Evolutionary conservation across 176 grass and related monocot genomes (phyloP).

Genomic region (Oryza coarctata): DNA sequence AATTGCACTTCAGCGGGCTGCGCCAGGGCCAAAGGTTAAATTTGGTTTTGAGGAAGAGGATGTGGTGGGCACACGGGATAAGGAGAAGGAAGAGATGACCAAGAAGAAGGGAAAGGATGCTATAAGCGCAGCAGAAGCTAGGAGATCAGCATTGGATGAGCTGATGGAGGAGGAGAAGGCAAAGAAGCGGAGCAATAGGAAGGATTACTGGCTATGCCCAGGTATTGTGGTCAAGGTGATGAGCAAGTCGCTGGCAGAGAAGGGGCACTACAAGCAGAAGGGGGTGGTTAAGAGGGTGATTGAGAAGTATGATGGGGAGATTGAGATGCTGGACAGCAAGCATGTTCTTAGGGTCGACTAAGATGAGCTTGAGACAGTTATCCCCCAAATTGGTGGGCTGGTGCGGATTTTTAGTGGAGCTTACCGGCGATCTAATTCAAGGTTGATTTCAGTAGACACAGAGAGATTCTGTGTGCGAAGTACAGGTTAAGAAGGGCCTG

Average conservation of each 20-base stretch:
- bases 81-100: slow-evolving; percentile 18
- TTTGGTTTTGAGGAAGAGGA: slow-evolving; percentile 66
- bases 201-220: slow-evolving; percentile 89
- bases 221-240: slow-evolving; percentile 90
- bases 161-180: slow-evolving; percentile 94
- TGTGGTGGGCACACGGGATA: neutral
- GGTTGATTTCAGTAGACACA: slow-evolving; percentile 71
- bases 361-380: slow-evolving; percentile 89
- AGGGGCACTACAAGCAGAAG: slow-evolving; percentile 93
- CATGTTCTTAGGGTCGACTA: slow-evolving; percentile 88
- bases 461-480: slow-evolving; percentile 71
- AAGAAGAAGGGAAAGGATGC: slow-evolving; percentile 50
- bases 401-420: slow-evolving; percentile 86
- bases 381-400: slow-evolving; percentile 84
- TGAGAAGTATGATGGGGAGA: slow-evolving; percentile 83
- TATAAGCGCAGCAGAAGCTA: slow-evolving; percentile 21
- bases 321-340: slow-evolving; percentile 91
- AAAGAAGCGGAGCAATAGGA: slow-evolving; percentile 84
- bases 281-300: slow-evolving; percentile 70
- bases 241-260: slow-evolving; percentile 76
- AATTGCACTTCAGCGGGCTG: slow-evolving; percentile 52
- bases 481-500: slow-evolving; percentile 86
- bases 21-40: slow-evolving; percentile 42
- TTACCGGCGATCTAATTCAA: slow-evolving; percentile 70
- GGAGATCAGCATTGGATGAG: slow-evolving; percentile 67